Evolutionary conservation across 805 yeast species (phyloP).

Genomic region (Trichomonascus vanleenenianus): DNA sequence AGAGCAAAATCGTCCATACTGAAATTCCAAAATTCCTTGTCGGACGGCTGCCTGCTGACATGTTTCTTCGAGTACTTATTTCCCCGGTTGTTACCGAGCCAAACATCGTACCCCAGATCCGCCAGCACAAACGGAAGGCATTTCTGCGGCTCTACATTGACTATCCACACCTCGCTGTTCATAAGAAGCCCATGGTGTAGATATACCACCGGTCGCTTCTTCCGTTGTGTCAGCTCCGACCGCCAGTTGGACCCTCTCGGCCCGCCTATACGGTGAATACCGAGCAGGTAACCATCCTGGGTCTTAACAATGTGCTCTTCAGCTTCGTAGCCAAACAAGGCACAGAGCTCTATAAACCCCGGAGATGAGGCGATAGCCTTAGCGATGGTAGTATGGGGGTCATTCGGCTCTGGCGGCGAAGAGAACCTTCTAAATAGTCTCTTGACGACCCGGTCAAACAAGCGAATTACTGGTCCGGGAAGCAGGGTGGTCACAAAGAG

Average conservation of each 20-base stretch:
- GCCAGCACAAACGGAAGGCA: slow-evolving; percentile 70
- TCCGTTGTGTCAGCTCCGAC: neutral
- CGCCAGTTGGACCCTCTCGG: slow-evolving; percentile 16
- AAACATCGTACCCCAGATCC: slow-evolving; percentile 85
- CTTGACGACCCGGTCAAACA: slow-evolving; percentile 18
- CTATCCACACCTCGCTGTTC: slow-evolving; percentile 80
- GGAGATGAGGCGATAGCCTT: slow-evolving; percentile 19
- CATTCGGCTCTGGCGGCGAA: slow-evolving; percentile 1
- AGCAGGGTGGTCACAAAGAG: slow-evolving; percentile 24
- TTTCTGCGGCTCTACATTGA: slow-evolving; percentile 37
- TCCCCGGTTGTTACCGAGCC: slow-evolving; percentile 90
- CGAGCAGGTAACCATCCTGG: slow-evolving; percentile 65
- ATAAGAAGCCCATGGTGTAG: slow-evolving; percentile 88
- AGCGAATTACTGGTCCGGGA: slow-evolving; percentile 21
- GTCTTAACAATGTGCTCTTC: slow-evolving; percentile 77
- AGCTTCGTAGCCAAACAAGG: slow-evolving; percentile 56
- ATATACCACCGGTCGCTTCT: slow-evolving; percentile 46
- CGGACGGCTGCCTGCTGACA: slow-evolving; percentile 34
- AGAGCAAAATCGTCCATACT: slow-evolving; percentile 87
- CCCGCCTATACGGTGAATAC: slow-evolving; percentile 56
- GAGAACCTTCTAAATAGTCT: slow-evolving; percentile 7
- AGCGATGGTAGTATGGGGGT: slow-evolving; percentile 2
- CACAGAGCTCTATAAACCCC: slow-evolving; percentile 57
- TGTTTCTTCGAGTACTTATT: slow-evolving; percentile 90
- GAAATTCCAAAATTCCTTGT: slow-evolving; percentile 74